Conservation (phyloP, 2,329 filamentous ascomycete genomes). For the Penicillium sp. region DNA sequence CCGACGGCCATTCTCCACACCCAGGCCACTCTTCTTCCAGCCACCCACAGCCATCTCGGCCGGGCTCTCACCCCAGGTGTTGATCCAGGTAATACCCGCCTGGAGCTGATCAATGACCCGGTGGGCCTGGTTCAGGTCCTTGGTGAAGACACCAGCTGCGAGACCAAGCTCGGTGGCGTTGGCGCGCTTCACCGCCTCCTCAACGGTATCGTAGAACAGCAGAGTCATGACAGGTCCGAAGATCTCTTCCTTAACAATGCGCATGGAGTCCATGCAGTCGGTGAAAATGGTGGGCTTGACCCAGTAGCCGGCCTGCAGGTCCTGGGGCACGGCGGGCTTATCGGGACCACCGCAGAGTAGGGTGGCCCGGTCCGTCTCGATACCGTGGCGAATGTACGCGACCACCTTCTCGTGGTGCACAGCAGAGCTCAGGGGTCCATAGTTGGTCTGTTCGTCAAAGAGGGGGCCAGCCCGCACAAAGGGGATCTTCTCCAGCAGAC, state of each 20-base stretch:
- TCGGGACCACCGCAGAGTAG: conserved; percentile 70
- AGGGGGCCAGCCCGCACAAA: conserved; percentile 72
- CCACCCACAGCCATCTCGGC: conserved; percentile 91
- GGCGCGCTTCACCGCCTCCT: conserved; percentile 70
- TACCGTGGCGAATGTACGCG: conserved; percentile 74
- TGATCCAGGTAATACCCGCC: conserved; percentile 88
- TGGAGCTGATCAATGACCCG: conserved; percentile 69
- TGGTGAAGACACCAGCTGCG: conserved; percentile 80
- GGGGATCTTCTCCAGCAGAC: conserved; percentile 68
- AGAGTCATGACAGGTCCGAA: conserved; percentile 87
- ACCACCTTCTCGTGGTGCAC: conserved; percentile 75
- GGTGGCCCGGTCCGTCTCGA: conserved; percentile 70
- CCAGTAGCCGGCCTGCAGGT: conserved; percentile 72
- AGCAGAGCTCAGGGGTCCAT: conserved; percentile 77
- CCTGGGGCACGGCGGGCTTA: conserved; percentile 56
- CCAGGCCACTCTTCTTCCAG: conserved; percentile 87
- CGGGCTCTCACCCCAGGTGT: conserved; percentile 89
- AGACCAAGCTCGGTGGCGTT: conserved; percentile 78
- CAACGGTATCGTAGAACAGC: conserved; percentile 68
- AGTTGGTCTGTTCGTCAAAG: conserved; percentile 72
- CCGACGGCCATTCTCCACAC: conserved; percentile 79
- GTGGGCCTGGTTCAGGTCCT: conserved; percentile 72
- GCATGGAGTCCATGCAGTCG: conserved; percentile 80
- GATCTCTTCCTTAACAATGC: conserved; percentile 78
- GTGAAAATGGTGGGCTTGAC: conserved; percentile 82